These are phyloP conservation scores for Sungouiella blattae DNA, from an alignment of 805 yeast species.

Conservation along the genomic window DNA sequence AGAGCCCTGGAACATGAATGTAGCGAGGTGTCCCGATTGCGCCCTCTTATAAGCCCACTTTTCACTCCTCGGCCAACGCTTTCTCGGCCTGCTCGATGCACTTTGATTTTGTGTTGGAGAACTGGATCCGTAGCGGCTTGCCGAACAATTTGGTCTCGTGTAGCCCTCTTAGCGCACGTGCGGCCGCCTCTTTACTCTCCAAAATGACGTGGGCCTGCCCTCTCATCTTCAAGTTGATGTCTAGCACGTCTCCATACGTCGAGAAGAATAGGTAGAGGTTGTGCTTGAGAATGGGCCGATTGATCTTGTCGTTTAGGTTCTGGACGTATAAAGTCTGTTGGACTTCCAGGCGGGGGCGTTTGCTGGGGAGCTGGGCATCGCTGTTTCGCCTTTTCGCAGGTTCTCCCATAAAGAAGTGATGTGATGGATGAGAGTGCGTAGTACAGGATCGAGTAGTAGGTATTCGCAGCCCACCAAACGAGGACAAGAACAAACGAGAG, in stretches of 20 bases:
- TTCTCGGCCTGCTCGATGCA: slow-evolving; percentile 16
- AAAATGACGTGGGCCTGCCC: slow-evolving; percentile 69
- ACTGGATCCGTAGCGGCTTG: slow-evolving; percentile 41
- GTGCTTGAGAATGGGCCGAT: slow-evolving; percentile 41
- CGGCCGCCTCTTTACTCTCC: slow-evolving; percentile 47
- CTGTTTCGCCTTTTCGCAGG: slow-evolving; percentile 3
- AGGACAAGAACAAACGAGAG: background rate
- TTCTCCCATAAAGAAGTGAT: background rate
- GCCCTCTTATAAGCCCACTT: too few relatives aligned
- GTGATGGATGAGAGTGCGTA: slow-evolving; percentile 1
- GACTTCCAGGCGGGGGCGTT: slow-evolving; percentile 13
- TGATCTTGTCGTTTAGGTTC: slow-evolving; percentile 58
- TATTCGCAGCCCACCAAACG: too few relatives aligned
- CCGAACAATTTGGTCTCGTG: slow-evolving; percentile 52
- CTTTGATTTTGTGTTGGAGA: slow-evolving; percentile 25
- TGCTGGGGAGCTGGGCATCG: slow-evolving; percentile 2
- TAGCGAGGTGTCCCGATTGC: background rate
- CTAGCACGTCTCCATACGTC: slow-evolving; percentile 62
- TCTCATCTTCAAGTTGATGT: slow-evolving; percentile 44
- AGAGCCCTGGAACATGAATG: background rate
- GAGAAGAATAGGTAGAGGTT: slow-evolving; percentile 57
- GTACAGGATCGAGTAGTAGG: background rate
- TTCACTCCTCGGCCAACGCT: slow-evolving; percentile 8
- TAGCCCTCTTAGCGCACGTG: slow-evolving; percentile 45
- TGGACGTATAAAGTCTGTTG: slow-evolving; percentile 53